These are phyloP conservation scores for Xylariales sp. DNA, from an alignment of 2,329 filamentous ascomycete species.

Conservation along the genomic window DNA sequence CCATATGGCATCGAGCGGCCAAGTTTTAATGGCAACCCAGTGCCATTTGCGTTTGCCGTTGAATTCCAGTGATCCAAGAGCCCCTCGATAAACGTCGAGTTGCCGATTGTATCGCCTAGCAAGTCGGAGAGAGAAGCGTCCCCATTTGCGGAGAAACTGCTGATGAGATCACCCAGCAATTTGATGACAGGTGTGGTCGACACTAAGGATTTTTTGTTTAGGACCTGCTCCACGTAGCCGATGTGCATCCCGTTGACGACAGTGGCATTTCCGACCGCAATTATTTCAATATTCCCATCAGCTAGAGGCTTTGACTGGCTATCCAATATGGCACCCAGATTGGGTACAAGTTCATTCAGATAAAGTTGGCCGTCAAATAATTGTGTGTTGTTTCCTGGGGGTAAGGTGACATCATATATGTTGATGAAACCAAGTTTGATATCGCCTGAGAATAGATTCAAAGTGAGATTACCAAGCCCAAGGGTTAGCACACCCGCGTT, in stretches of 20 bases:
- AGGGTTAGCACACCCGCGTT: conserved; percentile 59
- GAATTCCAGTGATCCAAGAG: conserved; percentile 53
- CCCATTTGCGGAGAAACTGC: conserved; percentile 50
- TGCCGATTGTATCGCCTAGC: conserved; percentile 54
- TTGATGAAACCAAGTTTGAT: conserved; percentile 54
- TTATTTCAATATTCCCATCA: conserved; percentile 56
- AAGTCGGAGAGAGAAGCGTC: conserved; percentile 50
- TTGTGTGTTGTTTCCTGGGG: conserved; percentile 57
- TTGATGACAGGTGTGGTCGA: conserved; percentile 54
- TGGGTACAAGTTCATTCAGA: conserved; percentile 55
- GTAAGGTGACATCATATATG: conserved; percentile 54
- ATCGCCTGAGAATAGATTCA: conserved; percentile 57
- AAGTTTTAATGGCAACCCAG: conserved; percentile 22
- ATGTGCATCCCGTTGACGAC: conserved; percentile 57
- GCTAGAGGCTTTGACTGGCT: conserved; percentile 53
- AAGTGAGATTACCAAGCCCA: conserved; percentile 59
- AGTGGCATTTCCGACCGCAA: conserved; percentile 56
- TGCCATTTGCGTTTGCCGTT: conserved; percentile 27
- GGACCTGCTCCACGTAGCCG: conserved; percentile 57
- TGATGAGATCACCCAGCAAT: conserved; percentile 53
- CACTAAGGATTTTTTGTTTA: conserved; percentile 54
- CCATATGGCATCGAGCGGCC: conserved; percentile 32
- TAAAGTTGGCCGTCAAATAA: conserved; percentile 56
- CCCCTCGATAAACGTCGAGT: conserved; percentile 54
- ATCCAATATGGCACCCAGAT: conserved; percentile 55